Conservation (phyloP, 2,329 filamentous ascomycete species). For the Teratosphaeria destructans region DNA sequence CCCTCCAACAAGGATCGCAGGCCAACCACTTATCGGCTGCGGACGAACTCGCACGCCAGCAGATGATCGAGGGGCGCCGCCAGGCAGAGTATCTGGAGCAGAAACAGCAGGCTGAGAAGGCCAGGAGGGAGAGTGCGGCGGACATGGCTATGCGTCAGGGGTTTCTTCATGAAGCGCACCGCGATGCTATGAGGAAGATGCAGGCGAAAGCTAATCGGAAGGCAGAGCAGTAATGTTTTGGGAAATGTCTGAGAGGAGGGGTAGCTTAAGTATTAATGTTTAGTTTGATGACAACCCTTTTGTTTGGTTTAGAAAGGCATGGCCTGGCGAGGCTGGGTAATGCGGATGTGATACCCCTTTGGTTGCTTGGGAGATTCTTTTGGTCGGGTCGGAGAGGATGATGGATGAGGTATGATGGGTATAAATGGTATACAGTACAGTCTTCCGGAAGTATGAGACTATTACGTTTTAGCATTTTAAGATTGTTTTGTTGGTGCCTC, state of each 20-base stretch:
- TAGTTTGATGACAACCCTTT: not conserved
- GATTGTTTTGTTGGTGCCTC: not conserved
- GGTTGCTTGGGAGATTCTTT: not conserved
- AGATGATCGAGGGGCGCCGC: slow-evolving; percentile 51
- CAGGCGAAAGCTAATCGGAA: slow-evolving; percentile 46
- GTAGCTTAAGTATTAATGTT: not conserved
- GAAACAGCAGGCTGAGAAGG: slow-evolving; percentile 47
- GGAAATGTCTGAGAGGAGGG: not conserved
- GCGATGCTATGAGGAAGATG: slow-evolving; percentile 70
- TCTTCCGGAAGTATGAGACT: not conserved
- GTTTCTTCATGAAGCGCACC: slow-evolving; percentile 63
- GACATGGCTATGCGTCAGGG: slow-evolving; percentile 67
- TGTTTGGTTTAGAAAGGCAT: not conserved
- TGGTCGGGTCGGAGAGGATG: not conserved
- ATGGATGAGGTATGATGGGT: not conserved
- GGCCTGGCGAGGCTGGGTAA: not conserved
- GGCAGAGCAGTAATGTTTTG: not conserved
- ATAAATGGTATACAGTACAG: not conserved
- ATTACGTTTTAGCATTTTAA: not conserved
- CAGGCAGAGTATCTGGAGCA: slow-evolving; percentile 52
- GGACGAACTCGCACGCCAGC: slow-evolving; percentile 27
- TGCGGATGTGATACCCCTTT: not conserved
- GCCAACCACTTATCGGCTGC: slow-evolving; percentile 18
- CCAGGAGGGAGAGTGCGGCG: slow-evolving; percentile 52
- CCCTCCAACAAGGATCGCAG: slow-evolving; percentile 9